Base-by-base conservation (phyloP, 768 basidiomycete genomes). In the Lactarius evosmus region DNA sequence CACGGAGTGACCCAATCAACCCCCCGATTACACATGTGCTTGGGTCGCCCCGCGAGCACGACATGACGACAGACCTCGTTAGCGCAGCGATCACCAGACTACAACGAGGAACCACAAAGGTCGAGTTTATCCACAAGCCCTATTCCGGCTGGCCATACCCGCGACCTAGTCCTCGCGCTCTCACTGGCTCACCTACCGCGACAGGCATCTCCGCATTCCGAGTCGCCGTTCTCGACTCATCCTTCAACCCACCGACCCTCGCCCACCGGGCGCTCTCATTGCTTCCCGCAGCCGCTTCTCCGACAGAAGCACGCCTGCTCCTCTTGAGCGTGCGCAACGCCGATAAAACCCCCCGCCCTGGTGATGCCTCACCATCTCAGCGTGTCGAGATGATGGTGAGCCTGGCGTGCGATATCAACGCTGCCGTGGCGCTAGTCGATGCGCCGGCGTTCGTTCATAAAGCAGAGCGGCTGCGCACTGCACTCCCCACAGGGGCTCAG, bases 391-490 rank as follows among this genome's bases (percentile, higher is more conserved):
- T 96, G 93, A 93, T 96, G 85, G 69, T 74, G 36, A 79, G 85
- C n/a, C 77, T 94, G 29, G 82, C 88, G 1, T 69, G 79, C 38
- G 80, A 85, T 62, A 71, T 85, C 53, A 59, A 65, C 19, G 78
- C 89, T 38, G 93, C 91, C 0, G 82, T 96, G 7, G 95, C 83
- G 8, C 82, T 95, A 67, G 84, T 93, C 64, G 84, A 94, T 72
- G 91, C 93, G 70, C 93, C 95, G 12, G 92, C 88, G 0, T 97
- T 98, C 73, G 89, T 91, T 29, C 84, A 86, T 19, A 98, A 98
- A 75, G 87, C 90, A 16, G 74, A 73, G 12, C 75, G 78, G 46
- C 75, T 96, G 32, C 82, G 79, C 54, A 69, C 70, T 7, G 87
- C 82, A 70, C 78, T 91, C 44, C 74, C 69, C 50, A 67, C 69